These are phyloP conservation scores for Apiotrichum montevideense DNA, from an alignment of 1,284 basidiomycete genomes.

Conservation along the genomic window DNA sequence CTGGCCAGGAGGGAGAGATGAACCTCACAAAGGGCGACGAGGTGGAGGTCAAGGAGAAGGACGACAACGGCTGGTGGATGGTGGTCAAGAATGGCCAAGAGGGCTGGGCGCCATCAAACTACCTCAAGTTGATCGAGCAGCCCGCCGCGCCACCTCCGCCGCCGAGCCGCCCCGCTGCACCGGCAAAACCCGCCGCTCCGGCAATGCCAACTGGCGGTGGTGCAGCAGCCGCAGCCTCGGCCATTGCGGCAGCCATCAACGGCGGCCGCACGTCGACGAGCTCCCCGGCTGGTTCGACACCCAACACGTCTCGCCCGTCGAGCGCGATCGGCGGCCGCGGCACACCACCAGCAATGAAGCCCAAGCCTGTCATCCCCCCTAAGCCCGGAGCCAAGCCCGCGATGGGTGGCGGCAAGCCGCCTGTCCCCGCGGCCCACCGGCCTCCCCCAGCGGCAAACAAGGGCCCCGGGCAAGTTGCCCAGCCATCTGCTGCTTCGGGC, in stretches of 20 bases:
- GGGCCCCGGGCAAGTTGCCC: conserved; percentile 39
- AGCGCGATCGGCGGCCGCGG: conserved; percentile 34
- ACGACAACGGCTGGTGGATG: conserved; percentile 94
- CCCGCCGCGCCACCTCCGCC: conserved; percentile 61
- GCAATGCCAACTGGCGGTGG: conserved; percentile 31
- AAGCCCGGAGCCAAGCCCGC: conserved; percentile 46
- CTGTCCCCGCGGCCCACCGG: conserved; percentile 30
- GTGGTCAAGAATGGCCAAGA: conserved; percentile 77
- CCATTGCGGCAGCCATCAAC: conserved; percentile 11
- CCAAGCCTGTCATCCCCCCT: conserved; percentile 47
- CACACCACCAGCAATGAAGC: conserved; percentile 46
- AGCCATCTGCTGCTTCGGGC: conserved; percentile 52
- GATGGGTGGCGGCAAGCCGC: conserved; percentile 21
- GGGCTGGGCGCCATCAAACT: conserved; percentile 95
- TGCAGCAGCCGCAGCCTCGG: conserved; percentile 7
- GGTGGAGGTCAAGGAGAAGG: conserved; percentile 88
- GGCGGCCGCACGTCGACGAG: conserved; percentile 4
- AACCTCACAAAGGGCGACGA: conserved; percentile 81
- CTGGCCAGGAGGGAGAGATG: conserved; percentile 88
- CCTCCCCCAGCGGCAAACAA: conserved; percentile 26
- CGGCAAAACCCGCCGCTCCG: conserved; percentile 28
- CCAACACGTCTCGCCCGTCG: conserved; percentile 55
- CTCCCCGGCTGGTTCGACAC: conserved; percentile 49
- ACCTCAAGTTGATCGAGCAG: conserved; percentile 67
- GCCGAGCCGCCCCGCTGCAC: conserved; percentile 45